These are phyloP conservation scores for Myochromella boudieri DNA, from an alignment of 768 basidiomycete genomes.

Conservation along the genomic window DNA sequence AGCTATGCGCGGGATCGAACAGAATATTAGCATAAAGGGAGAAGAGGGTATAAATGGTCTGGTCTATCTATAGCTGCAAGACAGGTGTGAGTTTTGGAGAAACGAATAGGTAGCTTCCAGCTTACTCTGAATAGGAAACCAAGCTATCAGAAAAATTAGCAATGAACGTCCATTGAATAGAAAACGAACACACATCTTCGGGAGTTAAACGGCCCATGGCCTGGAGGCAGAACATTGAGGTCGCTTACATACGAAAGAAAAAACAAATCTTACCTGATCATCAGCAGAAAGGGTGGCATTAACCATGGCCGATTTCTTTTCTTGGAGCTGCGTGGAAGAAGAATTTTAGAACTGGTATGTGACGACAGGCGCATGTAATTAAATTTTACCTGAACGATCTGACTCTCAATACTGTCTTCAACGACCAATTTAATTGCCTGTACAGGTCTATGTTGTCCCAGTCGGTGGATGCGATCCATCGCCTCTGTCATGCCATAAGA, in stretches of 20 bases:
- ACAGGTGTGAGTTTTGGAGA: too few relatives aligned
- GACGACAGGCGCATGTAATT: background rate
- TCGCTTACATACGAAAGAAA: background rate
- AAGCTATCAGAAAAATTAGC: slow-evolving; percentile 35
- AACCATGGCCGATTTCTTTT: slow-evolving; percentile 96
- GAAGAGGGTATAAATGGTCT: too few relatives aligned
- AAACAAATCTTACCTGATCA: slow-evolving; percentile 56
- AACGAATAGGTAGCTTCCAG: too few relatives aligned
- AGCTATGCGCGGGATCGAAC: too few relatives aligned
- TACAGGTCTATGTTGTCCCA: slow-evolving; percentile 94
- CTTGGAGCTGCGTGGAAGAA: slow-evolving; percentile 62
- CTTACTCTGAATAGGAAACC: slow-evolving; percentile 59
- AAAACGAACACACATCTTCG: slow-evolving; percentile 51
- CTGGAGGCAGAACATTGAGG: slow-evolving; percentile 29
- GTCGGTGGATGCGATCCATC: slow-evolving; percentile 95
- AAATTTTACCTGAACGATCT: slow-evolving; percentile 79
- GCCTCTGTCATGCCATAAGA: slow-evolving; percentile 57
- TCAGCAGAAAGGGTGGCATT: slow-evolving; percentile 83
- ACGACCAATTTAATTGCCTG: slow-evolving; percentile 92
- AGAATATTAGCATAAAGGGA: too few relatives aligned
- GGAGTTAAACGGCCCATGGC: slow-evolving; percentile 95
- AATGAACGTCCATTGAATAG: background rate
- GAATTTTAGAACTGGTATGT: background rate
- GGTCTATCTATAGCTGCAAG: too few relatives aligned
- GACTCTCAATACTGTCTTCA: slow-evolving; percentile 94